Conservation (phyloP, 2,329 filamentous ascomycete species). For the Ophiostoma pallidulum region DNA sequence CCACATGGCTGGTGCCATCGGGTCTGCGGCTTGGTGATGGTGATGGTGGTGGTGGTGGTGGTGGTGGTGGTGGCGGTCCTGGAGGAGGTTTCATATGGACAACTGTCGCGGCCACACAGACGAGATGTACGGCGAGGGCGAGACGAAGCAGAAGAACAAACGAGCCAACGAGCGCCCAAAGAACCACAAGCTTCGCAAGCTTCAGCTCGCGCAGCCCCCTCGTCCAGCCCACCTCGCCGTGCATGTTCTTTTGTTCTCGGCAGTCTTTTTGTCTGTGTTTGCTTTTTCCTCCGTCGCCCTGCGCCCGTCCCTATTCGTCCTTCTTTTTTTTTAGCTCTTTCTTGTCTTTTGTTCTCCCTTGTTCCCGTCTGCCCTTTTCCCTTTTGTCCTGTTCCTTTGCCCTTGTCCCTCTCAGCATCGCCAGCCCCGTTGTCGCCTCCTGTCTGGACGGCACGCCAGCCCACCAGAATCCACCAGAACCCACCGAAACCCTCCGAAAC, state of each 20-base stretch:
- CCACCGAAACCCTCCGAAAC: not conserved
- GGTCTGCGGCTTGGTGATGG: not conserved
- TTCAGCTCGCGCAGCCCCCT: constrained; percentile 4
- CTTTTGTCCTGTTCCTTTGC: not conserved
- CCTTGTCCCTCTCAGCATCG: constrained; percentile 5
- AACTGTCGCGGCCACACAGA: not conserved
- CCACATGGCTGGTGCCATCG: constrained; percentile 26
- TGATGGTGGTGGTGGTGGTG: too few relatives aligned
- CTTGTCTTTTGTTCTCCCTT: not conserved
- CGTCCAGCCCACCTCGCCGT: not conserved
- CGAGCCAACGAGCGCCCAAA: not conserved
- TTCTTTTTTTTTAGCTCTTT: not conserved
- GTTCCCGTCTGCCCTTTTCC: not conserved
- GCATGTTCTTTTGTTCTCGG: not conserved
- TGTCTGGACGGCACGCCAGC: too few relatives aligned
- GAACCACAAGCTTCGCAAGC: constrained; percentile 4
- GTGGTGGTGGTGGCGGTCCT: constrained; percentile 17
- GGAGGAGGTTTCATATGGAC: constrained; percentile 4
- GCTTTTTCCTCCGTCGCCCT: constrained; percentile 4
- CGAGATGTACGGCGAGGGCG: not conserved
- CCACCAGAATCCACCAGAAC: too few relatives aligned
- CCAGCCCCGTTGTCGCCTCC: constrained; percentile 13
- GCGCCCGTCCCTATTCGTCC: too few relatives aligned
- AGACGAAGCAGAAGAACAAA: not conserved
- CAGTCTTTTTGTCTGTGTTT: not conserved